These are phyloP conservation scores for Rhizoclosmatium sp. DNA, from an alignment of 192 early-diverging fungal genomes.

Conservation along the genomic window DNA sequence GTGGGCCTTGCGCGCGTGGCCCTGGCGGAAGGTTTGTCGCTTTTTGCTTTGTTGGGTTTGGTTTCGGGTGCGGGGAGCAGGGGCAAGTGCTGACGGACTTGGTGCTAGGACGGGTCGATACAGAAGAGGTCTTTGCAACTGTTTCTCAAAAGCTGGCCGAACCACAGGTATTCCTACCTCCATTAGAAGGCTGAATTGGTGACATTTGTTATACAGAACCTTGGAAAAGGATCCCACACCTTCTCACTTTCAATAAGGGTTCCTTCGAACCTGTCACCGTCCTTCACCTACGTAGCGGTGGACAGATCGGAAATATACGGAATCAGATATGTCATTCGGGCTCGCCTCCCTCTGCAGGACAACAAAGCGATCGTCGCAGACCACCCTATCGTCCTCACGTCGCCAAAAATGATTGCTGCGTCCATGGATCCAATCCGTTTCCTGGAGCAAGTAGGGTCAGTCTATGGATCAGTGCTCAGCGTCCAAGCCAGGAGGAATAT, in stretches of 20 bases:
- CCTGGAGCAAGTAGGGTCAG: slow-evolving; percentile 7
- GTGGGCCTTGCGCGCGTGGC: slow-evolving; percentile 25
- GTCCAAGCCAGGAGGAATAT: slow-evolving; percentile 19
- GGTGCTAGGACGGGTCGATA: neutral
- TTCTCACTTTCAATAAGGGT: slow-evolving; percentile 11
- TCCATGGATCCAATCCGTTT: slow-evolving; percentile 7
- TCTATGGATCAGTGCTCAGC: slow-evolving; percentile 9
- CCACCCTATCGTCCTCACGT: slow-evolving; percentile 7
- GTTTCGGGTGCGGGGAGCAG: too few species aligned
- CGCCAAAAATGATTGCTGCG: neutral
- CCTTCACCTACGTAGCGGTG: slow-evolving; percentile 16
- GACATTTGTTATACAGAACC: slow-evolving; percentile 7
- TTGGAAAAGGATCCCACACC: slow-evolving; percentile 24
- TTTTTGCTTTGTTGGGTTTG: neutral
- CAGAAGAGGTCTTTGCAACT: slow-evolving; percentile 30
- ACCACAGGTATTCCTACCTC: slow-evolving; percentile 18
- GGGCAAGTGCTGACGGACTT: too few species aligned
- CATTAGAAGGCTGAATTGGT: neutral
- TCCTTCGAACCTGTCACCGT: slow-evolving; percentile 12
- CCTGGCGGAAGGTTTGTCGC: neutral
- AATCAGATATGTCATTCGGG: slow-evolving; percentile 26
- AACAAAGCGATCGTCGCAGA: neutral
- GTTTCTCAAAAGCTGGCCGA: slow-evolving; percentile 23
- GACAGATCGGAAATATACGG: slow-evolving; percentile 30
- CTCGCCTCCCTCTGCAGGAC: slow-evolving; percentile 9